Conservation (phyloP, 257 asterid species). For the Solanum dulcamara region DNA sequence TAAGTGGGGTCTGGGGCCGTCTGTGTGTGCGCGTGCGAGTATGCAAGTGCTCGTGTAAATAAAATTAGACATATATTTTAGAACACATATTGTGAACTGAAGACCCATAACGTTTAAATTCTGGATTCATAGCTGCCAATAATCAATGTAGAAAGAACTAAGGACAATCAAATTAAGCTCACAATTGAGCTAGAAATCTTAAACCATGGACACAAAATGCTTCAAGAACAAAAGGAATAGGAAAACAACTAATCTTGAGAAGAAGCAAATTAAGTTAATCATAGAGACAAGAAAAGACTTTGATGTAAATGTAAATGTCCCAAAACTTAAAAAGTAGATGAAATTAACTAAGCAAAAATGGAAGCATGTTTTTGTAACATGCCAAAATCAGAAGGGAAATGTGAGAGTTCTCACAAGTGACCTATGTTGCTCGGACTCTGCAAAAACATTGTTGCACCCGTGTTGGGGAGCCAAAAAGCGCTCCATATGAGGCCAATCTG, state of each 20-base stretch:
- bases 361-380: neutral
- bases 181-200: neutral
- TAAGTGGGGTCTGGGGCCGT: neutral
- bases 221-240: neutral
- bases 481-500: neutral
- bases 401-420: neutral
- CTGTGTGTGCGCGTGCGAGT: neutral
- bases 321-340: neutral
- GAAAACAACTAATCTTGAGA: neutral
- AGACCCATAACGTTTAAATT: neutral
- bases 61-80: neutral
- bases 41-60: neutral
- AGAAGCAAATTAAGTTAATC: neutral
- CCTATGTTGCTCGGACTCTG: neutral
- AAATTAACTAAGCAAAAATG: neutral
- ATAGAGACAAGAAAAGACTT: neutral
- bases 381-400: constrained; percentile 6
- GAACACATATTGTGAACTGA: neutral
- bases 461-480: neutral
- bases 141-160: neutral
- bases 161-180: neutral
- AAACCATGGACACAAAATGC: neutral
- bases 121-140: neutral
- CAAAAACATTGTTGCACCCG: neutral
- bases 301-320: neutral